Percentiles rank a stretch among this genome's conserved stretches.
phyloP scores from a whole-genome alignment of 2,329 filamentous ascomycete species.

The Scedosporium minutisporum region DNA sequence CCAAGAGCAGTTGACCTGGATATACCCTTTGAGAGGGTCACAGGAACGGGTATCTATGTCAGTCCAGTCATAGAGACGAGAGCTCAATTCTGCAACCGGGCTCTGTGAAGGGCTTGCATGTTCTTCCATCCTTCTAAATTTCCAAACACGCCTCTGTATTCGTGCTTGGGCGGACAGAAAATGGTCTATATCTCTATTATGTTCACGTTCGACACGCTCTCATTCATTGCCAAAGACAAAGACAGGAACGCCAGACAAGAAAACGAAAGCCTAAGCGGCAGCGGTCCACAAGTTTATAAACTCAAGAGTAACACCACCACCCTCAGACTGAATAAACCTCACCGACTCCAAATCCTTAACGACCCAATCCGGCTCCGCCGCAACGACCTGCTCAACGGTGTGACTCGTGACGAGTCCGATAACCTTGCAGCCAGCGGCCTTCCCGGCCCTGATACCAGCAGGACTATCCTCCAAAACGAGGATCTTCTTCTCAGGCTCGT shows the following conservation, averaged over 20 bases:
- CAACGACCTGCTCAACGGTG: slow-evolving; percentile 57
- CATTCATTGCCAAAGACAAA: background rate
- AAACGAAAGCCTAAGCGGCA: background rate
- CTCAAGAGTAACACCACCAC: slow-evolving; percentile 56
- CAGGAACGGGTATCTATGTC: too few species aligned
- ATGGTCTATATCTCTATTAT: background rate
- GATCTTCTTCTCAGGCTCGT: slow-evolving; percentile 38
- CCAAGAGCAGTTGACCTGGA: too few species aligned
- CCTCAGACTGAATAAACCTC: slow-evolving; percentile 46
- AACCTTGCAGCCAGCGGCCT: slow-evolving; percentile 77
- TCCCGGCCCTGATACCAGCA: slow-evolving; percentile 73
- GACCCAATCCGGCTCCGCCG: slow-evolving; percentile 80
- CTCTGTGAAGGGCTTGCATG: too few species aligned
- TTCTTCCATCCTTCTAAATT: too few species aligned
- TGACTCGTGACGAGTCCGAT: slow-evolving; percentile 81
- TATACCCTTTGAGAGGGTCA: too few species aligned
- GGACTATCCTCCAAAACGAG: slow-evolving; percentile 86
- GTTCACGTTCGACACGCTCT: too few species aligned
- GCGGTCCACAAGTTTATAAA: slow-evolving; percentile 26
- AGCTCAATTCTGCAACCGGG: too few species aligned
- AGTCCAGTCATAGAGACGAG: too few species aligned
- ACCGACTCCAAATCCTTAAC: slow-evolving; percentile 71
- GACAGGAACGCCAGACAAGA: background rate
- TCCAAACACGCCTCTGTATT: too few species aligned
- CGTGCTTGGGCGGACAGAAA: too few species aligned